phyloP scores from a whole-genome alignment of 2,329 filamentous ascomycete species.

The Helicocarpus griseus region DNA sequence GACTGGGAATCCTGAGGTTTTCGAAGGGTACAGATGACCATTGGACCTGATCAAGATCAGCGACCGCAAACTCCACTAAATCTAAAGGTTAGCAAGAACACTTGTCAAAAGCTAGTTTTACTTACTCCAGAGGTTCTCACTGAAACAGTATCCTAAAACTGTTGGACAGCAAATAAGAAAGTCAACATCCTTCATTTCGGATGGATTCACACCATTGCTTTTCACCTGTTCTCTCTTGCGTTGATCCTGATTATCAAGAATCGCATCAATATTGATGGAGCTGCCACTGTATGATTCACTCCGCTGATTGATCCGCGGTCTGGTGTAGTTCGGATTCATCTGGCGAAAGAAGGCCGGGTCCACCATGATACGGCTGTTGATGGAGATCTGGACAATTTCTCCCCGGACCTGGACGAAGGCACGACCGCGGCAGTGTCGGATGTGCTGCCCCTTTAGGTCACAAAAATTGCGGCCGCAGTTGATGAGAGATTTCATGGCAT shows the following conservation, averaged over 20 bases:
- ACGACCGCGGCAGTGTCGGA: slow-evolving; percentile 22
- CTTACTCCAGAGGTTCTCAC: slow-evolving; percentile 17
- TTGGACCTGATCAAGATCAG: slow-evolving; percentile 13
- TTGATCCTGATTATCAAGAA: slow-evolving; percentile 10
- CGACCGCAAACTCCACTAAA: slow-evolving; percentile 11
- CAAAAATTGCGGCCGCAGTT: slow-evolving; percentile 21
- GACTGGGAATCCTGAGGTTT: slow-evolving; percentile 14
- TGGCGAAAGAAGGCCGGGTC: slow-evolving; percentile 16
- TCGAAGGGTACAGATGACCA: slow-evolving; percentile 12
- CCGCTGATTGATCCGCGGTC: slow-evolving; percentile 11
- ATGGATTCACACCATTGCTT: slow-evolving; percentile 8
- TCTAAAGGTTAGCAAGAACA: slow-evolving; percentile 3
- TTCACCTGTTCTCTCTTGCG: slow-evolving; percentile 6
- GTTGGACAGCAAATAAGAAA: slow-evolving; percentile 15
- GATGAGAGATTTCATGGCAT: slow-evolving; percentile 17
- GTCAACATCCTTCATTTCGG: slow-evolving; percentile 9
- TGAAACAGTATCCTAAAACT: slow-evolving; percentile 17
- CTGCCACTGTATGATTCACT: slow-evolving; percentile 1
- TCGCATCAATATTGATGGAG: slow-evolving; percentile 3
- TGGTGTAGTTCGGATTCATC: slow-evolving; percentile 18
- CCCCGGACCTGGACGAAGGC: slow-evolving; percentile 24
- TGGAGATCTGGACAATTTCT: slow-evolving; percentile 14
- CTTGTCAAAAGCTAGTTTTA: slow-evolving; percentile 1
- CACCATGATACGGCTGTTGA: slow-evolving; percentile 16
- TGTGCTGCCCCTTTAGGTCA: slow-evolving; percentile 17